Evolutionary conservation across 2,329 filamentous ascomycete species (phyloP).

Genomic region (Fusarium napiforme): DNA sequence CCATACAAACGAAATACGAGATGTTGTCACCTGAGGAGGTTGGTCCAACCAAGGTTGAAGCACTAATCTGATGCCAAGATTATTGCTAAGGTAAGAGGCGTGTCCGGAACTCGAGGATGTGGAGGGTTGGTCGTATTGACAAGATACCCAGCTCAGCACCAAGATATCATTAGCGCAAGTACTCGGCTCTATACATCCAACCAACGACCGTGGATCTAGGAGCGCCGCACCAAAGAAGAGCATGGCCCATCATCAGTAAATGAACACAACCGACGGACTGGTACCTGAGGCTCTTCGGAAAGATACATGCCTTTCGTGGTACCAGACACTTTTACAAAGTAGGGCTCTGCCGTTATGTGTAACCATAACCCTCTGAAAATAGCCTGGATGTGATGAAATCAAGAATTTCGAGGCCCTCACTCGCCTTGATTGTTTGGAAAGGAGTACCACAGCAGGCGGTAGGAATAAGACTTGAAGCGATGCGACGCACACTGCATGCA

Average conservation of each 20-base stretch:
- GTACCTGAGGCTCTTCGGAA: not conserved
- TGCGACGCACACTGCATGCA: not conserved
- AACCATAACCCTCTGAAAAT: not conserved
- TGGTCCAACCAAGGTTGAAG: not conserved
- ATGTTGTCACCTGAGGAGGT: not conserved
- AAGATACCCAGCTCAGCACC: not conserved
- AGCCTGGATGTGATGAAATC: not conserved
- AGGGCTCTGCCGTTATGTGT: not conserved
- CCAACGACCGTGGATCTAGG: not conserved
- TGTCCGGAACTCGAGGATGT: not conserved
- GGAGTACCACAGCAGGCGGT: slow-evolving; percentile 7
- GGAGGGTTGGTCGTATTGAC: not conserved
- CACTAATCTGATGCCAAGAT: not conserved
- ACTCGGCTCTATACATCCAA: not conserved
- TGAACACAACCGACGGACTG: not conserved
- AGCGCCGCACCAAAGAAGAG: not conserved
- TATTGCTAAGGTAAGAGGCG: not conserved
- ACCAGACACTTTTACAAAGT: not conserved
- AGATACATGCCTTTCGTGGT: not conserved
- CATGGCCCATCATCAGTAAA: not conserved
- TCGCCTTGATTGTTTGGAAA: not conserved
- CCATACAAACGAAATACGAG: not conserved
- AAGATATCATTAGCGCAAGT: not conserved
- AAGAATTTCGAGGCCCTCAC: not conserved
- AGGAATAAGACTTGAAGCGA: not conserved